Percentiles rank a stretch among this genome's conserved stretches.
These are phyloP conservation scores for Monosporascus sp. DNA, from an alignment of 2,329 filamentous ascomycete genomes.

Conservation along the genomic window DNA sequence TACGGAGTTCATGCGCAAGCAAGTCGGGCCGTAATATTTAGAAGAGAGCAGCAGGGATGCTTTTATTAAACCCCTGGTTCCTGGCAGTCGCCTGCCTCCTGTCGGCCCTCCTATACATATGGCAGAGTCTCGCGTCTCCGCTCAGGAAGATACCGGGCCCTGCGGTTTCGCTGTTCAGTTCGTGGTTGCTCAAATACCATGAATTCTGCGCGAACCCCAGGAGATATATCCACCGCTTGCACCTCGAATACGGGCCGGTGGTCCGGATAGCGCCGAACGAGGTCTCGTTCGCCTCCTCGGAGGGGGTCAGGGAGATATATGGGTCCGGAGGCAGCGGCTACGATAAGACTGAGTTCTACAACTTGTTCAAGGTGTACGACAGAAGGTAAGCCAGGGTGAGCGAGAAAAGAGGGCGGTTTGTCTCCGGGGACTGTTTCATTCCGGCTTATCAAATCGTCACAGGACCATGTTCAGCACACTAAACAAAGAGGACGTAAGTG, in stretches of 20 bases:
- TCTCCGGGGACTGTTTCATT: neutral
- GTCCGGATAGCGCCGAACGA: slow-evolving; percentile 55
- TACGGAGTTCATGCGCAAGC: neutral
- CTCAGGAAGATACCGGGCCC: slow-evolving; percentile 44
- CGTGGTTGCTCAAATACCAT: slow-evolving; percentile 47
- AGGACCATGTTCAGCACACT: slow-evolving; percentile 58
- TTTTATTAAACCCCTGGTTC: slow-evolving; percentile 16
- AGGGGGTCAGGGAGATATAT: slow-evolving; percentile 59
- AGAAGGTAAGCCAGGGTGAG: slow-evolving; percentile 36
- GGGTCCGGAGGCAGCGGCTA: slow-evolving; percentile 56
- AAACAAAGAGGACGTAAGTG: slow-evolving; percentile 45
- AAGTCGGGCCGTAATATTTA: neutral
- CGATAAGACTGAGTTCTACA: slow-evolving; percentile 61
- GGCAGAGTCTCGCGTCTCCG: slow-evolving; percentile 28
- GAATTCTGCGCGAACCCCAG: slow-evolving; percentile 50
- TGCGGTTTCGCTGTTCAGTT: slow-evolving; percentile 41
- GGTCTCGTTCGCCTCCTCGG: slow-evolving; percentile 51
- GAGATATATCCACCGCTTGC: slow-evolving; percentile 49
- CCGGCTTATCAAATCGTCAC: slow-evolving; percentile 1
- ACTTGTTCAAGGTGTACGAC: slow-evolving; percentile 53
- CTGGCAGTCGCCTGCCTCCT: slow-evolving; percentile 10
- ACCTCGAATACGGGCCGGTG: slow-evolving; percentile 49
- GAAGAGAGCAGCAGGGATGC: slow-evolving; percentile 8
- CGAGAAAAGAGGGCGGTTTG: neutral
- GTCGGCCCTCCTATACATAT: slow-evolving; percentile 15